phyloP scores from a whole-genome alignment of 352 stramenopile genomes.

The Blastocystis sp. region DNA sequence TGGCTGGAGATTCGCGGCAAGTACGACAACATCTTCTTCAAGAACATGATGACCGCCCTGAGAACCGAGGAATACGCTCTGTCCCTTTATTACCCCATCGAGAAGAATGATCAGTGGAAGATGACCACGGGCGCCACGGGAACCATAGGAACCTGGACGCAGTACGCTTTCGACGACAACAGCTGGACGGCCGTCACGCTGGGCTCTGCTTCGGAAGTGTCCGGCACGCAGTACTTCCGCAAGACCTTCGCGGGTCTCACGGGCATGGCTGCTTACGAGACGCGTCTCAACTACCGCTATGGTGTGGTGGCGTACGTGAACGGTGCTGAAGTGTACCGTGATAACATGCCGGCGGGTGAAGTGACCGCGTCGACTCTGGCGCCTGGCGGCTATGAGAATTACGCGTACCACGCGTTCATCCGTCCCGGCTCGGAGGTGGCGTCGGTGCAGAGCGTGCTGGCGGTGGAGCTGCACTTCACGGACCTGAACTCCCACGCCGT shows the following conservation, averaged over 20 bases:
- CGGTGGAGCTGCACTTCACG: background rate
- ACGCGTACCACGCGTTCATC: conserved; percentile 16
- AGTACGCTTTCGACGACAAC: background rate
- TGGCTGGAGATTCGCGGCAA: background rate
- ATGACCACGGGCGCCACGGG: background rate
- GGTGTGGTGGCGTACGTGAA: too few relatives aligned
- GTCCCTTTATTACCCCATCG: background rate
- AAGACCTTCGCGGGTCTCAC: too few relatives aligned
- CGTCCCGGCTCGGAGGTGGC: conserved; percentile 30
- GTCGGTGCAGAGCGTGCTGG: background rate
- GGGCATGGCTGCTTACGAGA: too few relatives aligned
- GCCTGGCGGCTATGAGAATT: background rate
- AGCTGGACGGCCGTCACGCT: background rate
- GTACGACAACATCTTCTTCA: conserved; percentile 36
- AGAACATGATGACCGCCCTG: background rate
- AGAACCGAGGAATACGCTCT: background rate
- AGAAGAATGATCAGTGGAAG: conserved; percentile 12
- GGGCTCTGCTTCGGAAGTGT: background rate
- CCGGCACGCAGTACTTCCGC: too few relatives aligned
- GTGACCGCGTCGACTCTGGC: background rate
- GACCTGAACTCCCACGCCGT: too few relatives aligned
- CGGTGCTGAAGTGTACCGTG: too few relatives aligned
- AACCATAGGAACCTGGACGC: background rate
- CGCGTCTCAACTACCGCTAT: too few relatives aligned
- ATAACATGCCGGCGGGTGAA: background rate